Evolutionary conservation across 1,139 yeast genomes (phyloP), one percentile per base, ranked within the genome.

Genomic region (Hyphopichia wangnamkhiaoensis): DNA sequence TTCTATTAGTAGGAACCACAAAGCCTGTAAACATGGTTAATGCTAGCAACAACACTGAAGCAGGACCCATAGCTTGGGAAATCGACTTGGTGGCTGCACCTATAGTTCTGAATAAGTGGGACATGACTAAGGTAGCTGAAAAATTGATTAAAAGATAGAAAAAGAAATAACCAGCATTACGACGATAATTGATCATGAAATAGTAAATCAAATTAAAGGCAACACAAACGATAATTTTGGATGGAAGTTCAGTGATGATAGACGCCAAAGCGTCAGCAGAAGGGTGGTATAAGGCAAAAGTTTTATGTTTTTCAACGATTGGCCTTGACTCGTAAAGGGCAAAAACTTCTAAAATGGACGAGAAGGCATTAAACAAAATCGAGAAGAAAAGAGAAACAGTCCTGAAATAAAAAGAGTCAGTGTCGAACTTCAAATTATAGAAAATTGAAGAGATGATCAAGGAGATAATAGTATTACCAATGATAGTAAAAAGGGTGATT

Each of bases 211-310:
- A 48, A 33, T 74, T 63, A 53, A 81, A 72, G 21, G 64, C 50
- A 29, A 74, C 46, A 36, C 79, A 63, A 44, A 76, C 71, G 30
- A 65, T 44, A 9, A 76, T 43, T 52, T 81, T 81, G 19, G 73
- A 62, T 4, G 88, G 87, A 36, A 80, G 55, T 50, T 80, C 84
- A 23, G 84, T 74, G 37, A 80, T 56, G 47, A 80, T 68, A 39
- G 74, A 72, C 41, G 82, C 83, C 35, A 81, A 54, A 6, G 86
- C 80, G 56, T 82, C 86, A n/a, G 83, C 83, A 29, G 85, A 76
- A 25, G 83, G 79, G 45, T 80, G 81, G 49, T 82, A 82, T 59
- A 82, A 69, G 4, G 85, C 81, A 53, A 76, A 81, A 21, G 77
- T 70, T 49, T 76, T 78, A 50, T 82, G 88, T 56, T 81, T 82